A percentile compares a stretch with the other conserved stretches of the same genome.
phyloP scores from a whole-genome alignment of 495 filamentous ascomycete species.

The Xylaria acuta region DNA sequence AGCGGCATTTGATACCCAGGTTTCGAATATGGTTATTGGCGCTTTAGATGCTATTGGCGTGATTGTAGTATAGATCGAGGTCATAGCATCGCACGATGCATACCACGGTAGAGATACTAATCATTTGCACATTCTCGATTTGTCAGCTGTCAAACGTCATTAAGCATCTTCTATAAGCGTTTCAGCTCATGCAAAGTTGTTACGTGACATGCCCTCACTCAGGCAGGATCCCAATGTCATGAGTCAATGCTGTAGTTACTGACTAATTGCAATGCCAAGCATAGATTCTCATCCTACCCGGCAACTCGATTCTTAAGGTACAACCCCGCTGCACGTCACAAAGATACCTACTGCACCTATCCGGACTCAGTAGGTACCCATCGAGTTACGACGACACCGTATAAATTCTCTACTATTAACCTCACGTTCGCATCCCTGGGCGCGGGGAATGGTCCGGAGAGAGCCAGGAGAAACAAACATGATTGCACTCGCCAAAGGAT shows the following conservation, averaged over 20 bases:
- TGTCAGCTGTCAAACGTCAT: slow-evolving; percentile 14
- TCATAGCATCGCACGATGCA: not conserved
- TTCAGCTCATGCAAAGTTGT: slow-evolving; percentile 19
- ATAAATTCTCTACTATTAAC: not conserved
- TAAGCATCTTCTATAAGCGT: not conserved
- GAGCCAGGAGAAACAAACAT: slow-evolving; percentile 8
- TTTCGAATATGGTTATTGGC: not conserved
- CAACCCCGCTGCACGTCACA: not conserved
- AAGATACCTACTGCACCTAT: slow-evolving; percentile 5
- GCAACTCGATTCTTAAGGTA: not conserved
- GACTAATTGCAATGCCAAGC: slow-evolving; percentile 14
- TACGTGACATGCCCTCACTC: not conserved
- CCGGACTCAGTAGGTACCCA: not conserved
- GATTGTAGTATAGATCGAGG: not conserved
- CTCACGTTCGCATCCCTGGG: not conserved
- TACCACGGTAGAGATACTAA: not conserved
- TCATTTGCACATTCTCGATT: not conserved
- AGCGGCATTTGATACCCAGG: slow-evolving; percentile 26
- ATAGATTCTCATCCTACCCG: slow-evolving; percentile 20
- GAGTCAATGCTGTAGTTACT: slow-evolving; percentile 1
- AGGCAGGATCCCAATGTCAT: not conserved
- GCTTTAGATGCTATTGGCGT: not conserved
- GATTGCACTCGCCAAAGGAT: slow-evolving; percentile 2
- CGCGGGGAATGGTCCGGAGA: slow-evolving; percentile 14
- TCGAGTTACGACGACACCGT: not conserved